Conservation (phyloP, 768 basidiomycete genomes). For the Crepidotus variabilis region DNA sequence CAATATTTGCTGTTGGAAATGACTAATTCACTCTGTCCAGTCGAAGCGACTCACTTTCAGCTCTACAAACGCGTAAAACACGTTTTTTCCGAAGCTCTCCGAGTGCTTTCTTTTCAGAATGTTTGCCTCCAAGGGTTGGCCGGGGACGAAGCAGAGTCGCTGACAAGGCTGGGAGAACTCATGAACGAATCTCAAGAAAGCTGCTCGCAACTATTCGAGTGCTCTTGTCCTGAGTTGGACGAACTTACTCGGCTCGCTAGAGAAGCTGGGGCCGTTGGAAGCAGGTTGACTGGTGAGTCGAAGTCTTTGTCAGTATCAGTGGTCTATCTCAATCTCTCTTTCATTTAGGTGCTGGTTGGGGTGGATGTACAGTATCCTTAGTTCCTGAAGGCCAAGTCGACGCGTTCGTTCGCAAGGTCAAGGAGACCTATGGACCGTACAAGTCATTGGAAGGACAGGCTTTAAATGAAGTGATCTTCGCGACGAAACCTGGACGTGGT, state of each 20-base stretch:
- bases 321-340: background rate
- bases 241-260: slow-evolving; percentile 60
- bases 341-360: slow-evolving; percentile 79
- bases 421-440: slow-evolving; percentile 63
- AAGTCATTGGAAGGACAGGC: slow-evolving; percentile 51
- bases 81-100: slow-evolving; percentile 74
- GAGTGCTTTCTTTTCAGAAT: slow-evolving; percentile 75
- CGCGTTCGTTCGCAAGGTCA: slow-evolving; percentile 59
- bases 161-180: slow-evolving; percentile 50
- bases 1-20: background rate
- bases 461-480: slow-evolving; percentile 70
- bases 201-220: slow-evolving; percentile 69
- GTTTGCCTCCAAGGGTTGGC: slow-evolving; percentile 45
- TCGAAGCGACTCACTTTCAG: slow-evolving; percentile 79
- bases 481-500: slow-evolving; percentile 78
- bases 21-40: slow-evolving; percentile 29
- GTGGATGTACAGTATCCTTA: slow-evolving; percentile 84
- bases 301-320: background rate
- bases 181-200: slow-evolving; percentile 80
- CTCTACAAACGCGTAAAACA: slow-evolving; percentile 81
- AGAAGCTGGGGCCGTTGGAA: slow-evolving; percentile 74
- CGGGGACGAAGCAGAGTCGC: slow-evolving; percentile 8
- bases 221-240: slow-evolving; percentile 78
- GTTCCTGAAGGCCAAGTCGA: slow-evolving; percentile 62
- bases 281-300: slow-evolving; percentile 71